These are phyloP conservation scores for Hyaloscypha bicolor DNA, from an alignment of 495 filamentous ascomycete genomes.

Conservation along the genomic window DNA sequence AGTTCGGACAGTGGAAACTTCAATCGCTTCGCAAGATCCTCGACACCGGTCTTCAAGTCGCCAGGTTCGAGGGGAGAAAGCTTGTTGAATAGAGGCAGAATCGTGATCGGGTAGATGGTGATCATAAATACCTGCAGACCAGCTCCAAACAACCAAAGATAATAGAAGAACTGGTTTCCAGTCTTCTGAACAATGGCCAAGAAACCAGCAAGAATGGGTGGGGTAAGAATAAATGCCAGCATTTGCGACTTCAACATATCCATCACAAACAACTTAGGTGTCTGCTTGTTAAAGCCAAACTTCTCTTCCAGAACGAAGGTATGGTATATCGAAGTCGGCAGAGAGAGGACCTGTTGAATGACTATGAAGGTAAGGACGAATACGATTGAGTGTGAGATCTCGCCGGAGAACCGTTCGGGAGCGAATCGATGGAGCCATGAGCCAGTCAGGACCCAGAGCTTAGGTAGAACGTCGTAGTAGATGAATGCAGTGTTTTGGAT, in stretches of 20 bases:
- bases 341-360: constrained; percentile 71
- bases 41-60: constrained; percentile 82
- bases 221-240: constrained; percentile 74
- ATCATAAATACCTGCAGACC: constrained; percentile 89
- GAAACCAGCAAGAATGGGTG: constrained; percentile 87
- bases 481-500: constrained; percentile 85
- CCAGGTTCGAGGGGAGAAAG: constrained; percentile 89
- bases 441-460: constrained; percentile 84
- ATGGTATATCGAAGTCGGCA: constrained; percentile 87
- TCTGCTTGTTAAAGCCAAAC: constrained; percentile 99
- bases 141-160: constrained; percentile 91
- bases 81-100: constrained; percentile 97
- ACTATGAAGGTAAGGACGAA: constrained; percentile 89
- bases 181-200: constrained; percentile 90
- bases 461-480: constrained; percentile 86
- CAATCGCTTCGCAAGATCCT: constrained; percentile 78
- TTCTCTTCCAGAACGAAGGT: constrained; percentile 95
- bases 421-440: constrained; percentile 69
- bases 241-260: constrained; percentile 92
- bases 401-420: constrained; percentile 79
- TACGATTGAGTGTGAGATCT: constrained; percentile 90
- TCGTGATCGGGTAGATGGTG: constrained; percentile 92
- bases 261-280: constrained; percentile 80
- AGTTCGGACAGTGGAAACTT: constrained; percentile 90
- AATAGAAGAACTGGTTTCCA: constrained; percentile 93